Percentiles rank a stretch among this genome's conserved stretches.
These are phyloP conservation scores for Quillaja saponaria DNA, from an alignment of 306 rosid genomes.

Conservation along the genomic window DNA sequence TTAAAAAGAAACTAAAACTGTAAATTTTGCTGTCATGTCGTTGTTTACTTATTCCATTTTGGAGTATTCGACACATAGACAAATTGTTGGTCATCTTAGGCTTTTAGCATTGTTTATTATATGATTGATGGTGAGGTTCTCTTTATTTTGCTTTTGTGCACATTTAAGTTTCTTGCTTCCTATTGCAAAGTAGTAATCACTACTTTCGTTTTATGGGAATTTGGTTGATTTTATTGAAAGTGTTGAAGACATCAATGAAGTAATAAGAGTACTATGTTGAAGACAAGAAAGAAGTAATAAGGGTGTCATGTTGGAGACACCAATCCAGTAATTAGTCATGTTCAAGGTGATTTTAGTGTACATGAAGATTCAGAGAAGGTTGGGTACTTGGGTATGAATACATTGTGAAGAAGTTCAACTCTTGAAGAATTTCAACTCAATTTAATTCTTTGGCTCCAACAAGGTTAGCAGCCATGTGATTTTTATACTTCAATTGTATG, in stretches of 20 bases:
- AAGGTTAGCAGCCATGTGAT: constrained; percentile 78
- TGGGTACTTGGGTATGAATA: constrained; percentile 64
- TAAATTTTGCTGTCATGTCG: neutral
- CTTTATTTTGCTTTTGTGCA: too few species aligned
- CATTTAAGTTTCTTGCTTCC: too few species aligned
- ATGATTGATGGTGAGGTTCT: too few species aligned
- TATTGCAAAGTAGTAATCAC: too few species aligned
- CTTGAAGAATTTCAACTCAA: constrained; percentile 76
- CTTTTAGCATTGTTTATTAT: neutral
- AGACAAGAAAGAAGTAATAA: constrained; percentile 51
- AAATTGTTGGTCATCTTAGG: constrained; percentile 4
- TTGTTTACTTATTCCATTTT: neutral
- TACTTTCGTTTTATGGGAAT: constrained; percentile 53
- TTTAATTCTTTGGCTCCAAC: constrained; percentile 54
- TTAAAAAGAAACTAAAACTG: neutral
- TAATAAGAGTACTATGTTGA: constrained; percentile 67
- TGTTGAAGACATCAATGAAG: constrained; percentile 79
- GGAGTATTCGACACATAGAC: neutral
- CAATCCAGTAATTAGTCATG: constrained; percentile 56
- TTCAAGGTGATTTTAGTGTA: constrained; percentile 59
- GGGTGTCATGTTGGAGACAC: constrained; percentile 66
- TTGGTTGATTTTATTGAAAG: constrained; percentile 77
- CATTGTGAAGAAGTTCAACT: constrained; percentile 69
- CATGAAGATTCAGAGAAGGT: constrained; percentile 61
- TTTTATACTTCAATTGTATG: constrained; percentile 46